A percentile compares a stretch with the other conserved stretches of the same genome.
Evolutionary conservation across 2,329 filamentous ascomycete genomes (phyloP).

Genomic region (Penicillium psychrosexuale): DNA sequence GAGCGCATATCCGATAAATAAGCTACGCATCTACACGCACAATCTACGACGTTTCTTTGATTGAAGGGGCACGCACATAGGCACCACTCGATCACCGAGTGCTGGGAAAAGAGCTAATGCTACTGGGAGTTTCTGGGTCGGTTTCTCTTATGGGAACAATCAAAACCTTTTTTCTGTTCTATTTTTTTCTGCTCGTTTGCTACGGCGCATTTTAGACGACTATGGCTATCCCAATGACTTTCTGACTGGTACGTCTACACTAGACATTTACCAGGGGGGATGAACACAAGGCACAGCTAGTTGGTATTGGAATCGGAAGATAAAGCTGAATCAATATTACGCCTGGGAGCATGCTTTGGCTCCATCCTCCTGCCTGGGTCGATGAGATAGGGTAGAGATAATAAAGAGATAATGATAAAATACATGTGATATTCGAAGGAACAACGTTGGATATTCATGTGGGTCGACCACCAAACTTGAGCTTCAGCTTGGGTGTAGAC

Average conservation of each 20-base stretch:
- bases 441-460: slow-evolving; percentile 24
- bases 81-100: slow-evolving; percentile 9
- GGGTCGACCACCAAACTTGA: slow-evolving; percentile 37
- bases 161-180: slow-evolving; percentile 26
- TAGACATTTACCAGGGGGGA: background rate
- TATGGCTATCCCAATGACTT: background rate
- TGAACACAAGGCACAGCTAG: slow-evolving; percentile 2
- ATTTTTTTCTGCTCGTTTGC: slow-evolving; percentile 6
- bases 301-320: slow-evolving; percentile 10
- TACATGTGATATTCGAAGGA: slow-evolving; percentile 17
- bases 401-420: slow-evolving; percentile 13
- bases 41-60: slow-evolving; percentile 16
- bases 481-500: slow-evolving; percentile 42
- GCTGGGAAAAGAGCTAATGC: slow-evolving; percentile 30
- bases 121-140: slow-evolving; percentile 39
- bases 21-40: slow-evolving; percentile 14
- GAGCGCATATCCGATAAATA: slow-evolving; percentile 46
- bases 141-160: slow-evolving; percentile 34
- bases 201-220: slow-evolving; percentile 3
- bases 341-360: slow-evolving; percentile 15
- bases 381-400: slow-evolving; percentile 9
- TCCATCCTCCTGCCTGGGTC: background rate
- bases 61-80: slow-evolving; percentile 9
- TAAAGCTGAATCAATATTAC: slow-evolving; percentile 10
- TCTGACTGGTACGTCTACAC: background rate